A percentile compares a stretch with the other conserved stretches of the same genome.
Evolutionary conservation across 371 early-diverging fungal genomes (phyloP).

Genomic region (Coemansia sp.): DNA sequence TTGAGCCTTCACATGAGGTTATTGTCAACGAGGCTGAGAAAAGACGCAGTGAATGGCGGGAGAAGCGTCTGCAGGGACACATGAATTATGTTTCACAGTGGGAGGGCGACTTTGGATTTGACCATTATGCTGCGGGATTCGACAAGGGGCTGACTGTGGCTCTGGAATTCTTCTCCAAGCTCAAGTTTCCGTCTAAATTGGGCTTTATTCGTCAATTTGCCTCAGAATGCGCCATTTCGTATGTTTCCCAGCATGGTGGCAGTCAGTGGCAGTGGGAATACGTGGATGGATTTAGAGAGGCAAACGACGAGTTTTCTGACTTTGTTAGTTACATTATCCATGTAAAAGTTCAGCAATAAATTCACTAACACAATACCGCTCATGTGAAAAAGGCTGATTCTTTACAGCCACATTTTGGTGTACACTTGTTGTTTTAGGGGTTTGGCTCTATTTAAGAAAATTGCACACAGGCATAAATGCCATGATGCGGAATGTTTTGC

Average conservation of each 20-base stretch:
- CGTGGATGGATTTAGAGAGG: constrained; percentile 13
- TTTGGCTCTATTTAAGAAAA: no score
- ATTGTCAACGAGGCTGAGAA: neutral
- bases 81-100: constrained; percentile 2
- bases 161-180: neutral
- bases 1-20: neutral
- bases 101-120: constrained; percentile 8
- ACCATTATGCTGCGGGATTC: constrained; percentile 9
- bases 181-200: constrained; percentile 7
- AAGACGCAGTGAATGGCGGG: neutral
- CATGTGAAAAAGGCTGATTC: no score
- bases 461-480: no score
- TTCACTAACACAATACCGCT: no score
- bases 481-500: no score
- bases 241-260: constrained; percentile 3
- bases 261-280: constrained; percentile 18
- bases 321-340: neutral
- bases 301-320: constrained; percentile 11
- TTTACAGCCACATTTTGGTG: no score
- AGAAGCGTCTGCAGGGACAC: constrained; percentile 5
- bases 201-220: constrained; percentile 10
- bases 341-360: no score
- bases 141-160: constrained; percentile 10
- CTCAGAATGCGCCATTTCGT: neutral
- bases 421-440: no score